Conservation (phyloP, 1,284 basidiomycete genomes). For the Cronartium quercuum region DNA sequence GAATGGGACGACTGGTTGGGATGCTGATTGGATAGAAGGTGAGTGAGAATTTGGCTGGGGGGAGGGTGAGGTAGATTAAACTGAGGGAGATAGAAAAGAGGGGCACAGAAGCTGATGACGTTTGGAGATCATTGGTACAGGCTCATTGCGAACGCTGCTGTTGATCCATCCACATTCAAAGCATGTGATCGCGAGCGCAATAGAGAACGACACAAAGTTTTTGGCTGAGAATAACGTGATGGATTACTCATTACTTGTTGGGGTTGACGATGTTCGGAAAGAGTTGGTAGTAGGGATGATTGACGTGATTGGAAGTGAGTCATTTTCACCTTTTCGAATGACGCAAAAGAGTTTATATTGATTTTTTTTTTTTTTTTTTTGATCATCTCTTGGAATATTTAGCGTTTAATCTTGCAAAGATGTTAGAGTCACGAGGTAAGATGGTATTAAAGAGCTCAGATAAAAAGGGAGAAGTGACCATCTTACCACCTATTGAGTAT, state of each 20-base stretch:
- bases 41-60: background rate
- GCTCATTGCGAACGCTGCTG: background rate
- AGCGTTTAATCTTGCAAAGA: conserved; percentile 2
- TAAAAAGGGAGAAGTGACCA: conserved; percentile 1
- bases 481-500: conserved; percentile 4
- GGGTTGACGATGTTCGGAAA: background rate
- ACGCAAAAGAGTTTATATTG: background rate
- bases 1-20: background rate
- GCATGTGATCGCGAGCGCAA: conserved; percentile 3
- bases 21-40: conserved; percentile 14
- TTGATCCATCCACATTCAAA: conserved; percentile 6
- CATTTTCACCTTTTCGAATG: background rate
- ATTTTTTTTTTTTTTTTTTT: background rate
- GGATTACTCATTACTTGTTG: conserved; percentile 2
- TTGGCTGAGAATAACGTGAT: conserved; percentile 1
- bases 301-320: conserved; percentile 10
- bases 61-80: background rate
- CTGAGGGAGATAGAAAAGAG: too few relatives aligned
- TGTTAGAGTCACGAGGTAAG: conserved; percentile 2
- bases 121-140: background rate
- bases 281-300: conserved; percentile 1
- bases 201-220: background rate
- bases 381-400: background rate
- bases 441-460: background rate
- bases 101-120: background rate